Conservation (phyloP, 768 basidiomycete genomes). For the Lenzites betulinus region DNA sequence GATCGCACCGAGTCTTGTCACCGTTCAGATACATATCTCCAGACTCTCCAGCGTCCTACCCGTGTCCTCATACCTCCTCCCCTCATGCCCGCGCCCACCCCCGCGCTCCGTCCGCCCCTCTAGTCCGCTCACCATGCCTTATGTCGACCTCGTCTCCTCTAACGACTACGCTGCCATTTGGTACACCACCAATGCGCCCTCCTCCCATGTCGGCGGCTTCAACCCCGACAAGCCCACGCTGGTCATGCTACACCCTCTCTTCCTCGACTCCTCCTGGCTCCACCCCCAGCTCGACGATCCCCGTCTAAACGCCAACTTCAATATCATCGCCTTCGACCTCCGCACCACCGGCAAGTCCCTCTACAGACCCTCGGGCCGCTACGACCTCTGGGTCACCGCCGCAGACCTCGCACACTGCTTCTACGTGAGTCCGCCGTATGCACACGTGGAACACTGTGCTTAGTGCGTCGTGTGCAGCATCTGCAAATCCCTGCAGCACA, state of each 20-base stretch:
- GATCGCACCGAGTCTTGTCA: slow-evolving; percentile 11
- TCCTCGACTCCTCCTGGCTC: slow-evolving; percentile 72
- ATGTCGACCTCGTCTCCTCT: slow-evolving; percentile 60
- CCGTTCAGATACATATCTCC: no score
- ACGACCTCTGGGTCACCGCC: slow-evolving; percentile 79
- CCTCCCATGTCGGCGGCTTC: slow-evolving; percentile 65
- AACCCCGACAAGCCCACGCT: slow-evolving; percentile 65
- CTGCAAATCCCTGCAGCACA: slow-evolving; percentile 70
- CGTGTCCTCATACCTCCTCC: neutral
- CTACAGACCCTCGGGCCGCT: slow-evolving; percentile 52
- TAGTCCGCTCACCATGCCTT: slow-evolving; percentile 54
- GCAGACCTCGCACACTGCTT: slow-evolving; percentile 72
- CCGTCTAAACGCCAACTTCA: slow-evolving; percentile 57
- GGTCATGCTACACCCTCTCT: slow-evolving; percentile 66
- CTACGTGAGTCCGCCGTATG: slow-evolving; percentile 45
- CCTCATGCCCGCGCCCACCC: slow-evolving; percentile 6
- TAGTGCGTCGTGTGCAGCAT: slow-evolving; percentile 38
- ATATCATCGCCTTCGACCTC: slow-evolving; percentile 76
- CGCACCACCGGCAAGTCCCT: slow-evolving; percentile 62
- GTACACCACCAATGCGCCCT: slow-evolving; percentile 67
- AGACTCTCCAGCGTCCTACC: neutral
- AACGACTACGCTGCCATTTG: slow-evolving; percentile 72
- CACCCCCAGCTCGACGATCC: slow-evolving; percentile 67
- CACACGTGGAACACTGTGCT: neutral
- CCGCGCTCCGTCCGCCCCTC: neutral